Base-by-base conservation (phyloP, 805 yeast species). In the Metschnikowia borealis region DNA sequence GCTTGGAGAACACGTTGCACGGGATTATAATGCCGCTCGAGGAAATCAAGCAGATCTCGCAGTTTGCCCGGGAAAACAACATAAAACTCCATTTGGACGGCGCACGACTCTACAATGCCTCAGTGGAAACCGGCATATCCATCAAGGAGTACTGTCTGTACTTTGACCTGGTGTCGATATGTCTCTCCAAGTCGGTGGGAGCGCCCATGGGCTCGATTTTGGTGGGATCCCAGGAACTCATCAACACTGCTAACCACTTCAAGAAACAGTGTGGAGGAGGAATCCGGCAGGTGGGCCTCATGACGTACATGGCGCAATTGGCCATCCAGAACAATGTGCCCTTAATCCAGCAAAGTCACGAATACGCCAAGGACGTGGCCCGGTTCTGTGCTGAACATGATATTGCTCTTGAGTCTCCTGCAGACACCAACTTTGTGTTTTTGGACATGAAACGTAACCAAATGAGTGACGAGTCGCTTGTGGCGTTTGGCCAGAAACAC, bases 241-340 rank as follows among this genome's bases (percentile, higher is more conserved):
- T 89, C 54, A 70, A 74, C 59, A 83, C 81, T 62, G 89, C 94
- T 38, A 84, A 83, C 64, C 96, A 90, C 69, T 86, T 90, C 73
- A 85, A 87, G 59, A 91, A 91, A 62, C 97, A 91, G 70, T 81
- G 82, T 56, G 97, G 97, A 63, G 97, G 97, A 59, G 97, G 97
- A 56, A 82, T 91, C 45, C 79, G 97, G 65, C 97, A 91, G 71
- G 76, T 86, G 36, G 97, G 97, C 50, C 70, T 88, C 68, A 75
- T 91, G 60, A 74, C 92, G 5, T 75, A 81, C 48, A 90, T 91
- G 87, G 97, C 96, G 3, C 65, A 75, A n/a, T 74, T 77, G 46
- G 95, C 96, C 23, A 74, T 91, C 48, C 83, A 87, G 48, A 84
- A 85, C 55, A 87, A 86, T 62, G 83, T 87, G 72, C 71, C 81